Percentiles rank a stretch among this genome's conserved stretches.
These are phyloP conservation scores for Pilaira anomala DNA, from an alignment of 192 early-diverging fungal species.

Conservation along the genomic window DNA sequence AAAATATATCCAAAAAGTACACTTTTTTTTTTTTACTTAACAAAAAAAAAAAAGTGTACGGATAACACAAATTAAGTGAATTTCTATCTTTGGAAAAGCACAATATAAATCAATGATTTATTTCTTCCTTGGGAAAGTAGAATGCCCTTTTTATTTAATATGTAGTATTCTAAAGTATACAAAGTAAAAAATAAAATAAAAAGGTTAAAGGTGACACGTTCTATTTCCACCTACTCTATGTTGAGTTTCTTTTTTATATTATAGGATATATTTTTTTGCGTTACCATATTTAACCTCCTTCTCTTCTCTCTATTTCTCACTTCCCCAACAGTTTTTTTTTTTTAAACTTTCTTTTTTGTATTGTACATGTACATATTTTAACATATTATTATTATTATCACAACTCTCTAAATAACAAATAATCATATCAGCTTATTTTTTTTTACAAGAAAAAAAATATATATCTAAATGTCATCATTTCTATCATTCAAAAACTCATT, in stretches of 20 bases:
- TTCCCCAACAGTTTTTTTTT: slow-evolving; percentile 1
- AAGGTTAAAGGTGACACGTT: neutral
- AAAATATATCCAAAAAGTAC: too few species aligned
- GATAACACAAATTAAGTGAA: too few species aligned
- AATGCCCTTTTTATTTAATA: slow-evolving; percentile 3
- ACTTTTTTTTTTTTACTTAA: too few species aligned
- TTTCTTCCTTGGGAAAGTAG: slow-evolving; percentile 15
- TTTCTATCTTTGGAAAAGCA: too few species aligned
- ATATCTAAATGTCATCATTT: neutral
- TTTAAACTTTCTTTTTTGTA: neutral
- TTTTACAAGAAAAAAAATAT: too few species aligned
- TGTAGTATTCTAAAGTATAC: too few species aligned
- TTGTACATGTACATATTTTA: neutral
- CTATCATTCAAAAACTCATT: neutral
- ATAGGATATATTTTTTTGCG: neutral
- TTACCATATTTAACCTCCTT: slow-evolving; percentile 3
- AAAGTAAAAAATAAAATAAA: neutral
- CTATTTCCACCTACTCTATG: neutral
- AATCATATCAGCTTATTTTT: too few species aligned
- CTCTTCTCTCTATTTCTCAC: neutral
- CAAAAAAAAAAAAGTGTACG: too few species aligned
- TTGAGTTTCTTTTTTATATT: neutral
- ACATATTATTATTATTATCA: neutral
- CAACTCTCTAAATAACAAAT: neutral
- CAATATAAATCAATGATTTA: too few species aligned